phyloP scores from a whole-genome alignment of 352 stramenopile genomes.

The Phytophthora capsici region DNA sequence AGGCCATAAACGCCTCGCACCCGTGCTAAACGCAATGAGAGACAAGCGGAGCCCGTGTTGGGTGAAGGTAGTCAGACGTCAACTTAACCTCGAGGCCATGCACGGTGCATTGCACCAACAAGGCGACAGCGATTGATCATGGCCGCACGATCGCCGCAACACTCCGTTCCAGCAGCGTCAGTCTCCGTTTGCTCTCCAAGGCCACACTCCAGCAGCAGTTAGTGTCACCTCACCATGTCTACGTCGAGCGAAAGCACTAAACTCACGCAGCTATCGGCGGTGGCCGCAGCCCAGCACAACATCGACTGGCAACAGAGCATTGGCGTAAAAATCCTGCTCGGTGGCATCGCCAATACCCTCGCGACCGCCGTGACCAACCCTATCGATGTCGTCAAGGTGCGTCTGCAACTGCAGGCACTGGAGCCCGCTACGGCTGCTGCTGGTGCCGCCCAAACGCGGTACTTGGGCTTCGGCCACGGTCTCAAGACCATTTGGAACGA shows the following conservation, averaged over 20 bases:
- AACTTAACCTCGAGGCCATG: constrained; percentile 15
- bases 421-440: constrained; percentile 46
- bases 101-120: too few relatives aligned
- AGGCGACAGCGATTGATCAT: constrained; percentile 14
- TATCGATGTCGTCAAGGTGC: constrained; percentile 75
- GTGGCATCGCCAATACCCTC: constrained; percentile 69
- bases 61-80: constrained; percentile 23
- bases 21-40: constrained; percentile 8
- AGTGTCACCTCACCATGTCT: constrained; percentile 16
- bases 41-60: constrained; percentile 12
- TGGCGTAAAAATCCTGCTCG: constrained; percentile 66
- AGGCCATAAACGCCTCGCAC: neutral
- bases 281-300: constrained; percentile 30
- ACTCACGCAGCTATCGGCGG: constrained; percentile 16
- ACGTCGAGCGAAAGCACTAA: constrained; percentile 27
- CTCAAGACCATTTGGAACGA: constrained; percentile 57
- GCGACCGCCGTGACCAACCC: constrained; percentile 62
- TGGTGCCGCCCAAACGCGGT: constrained; percentile 46
- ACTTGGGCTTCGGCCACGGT: constrained; percentile 62
- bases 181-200: constrained; percentile 27
- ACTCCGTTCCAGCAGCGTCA: constrained; percentile 8
- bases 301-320: constrained; percentile 59
- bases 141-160: constrained; percentile 20
- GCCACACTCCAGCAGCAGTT: neutral
- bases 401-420: constrained; percentile 66